Conservation (phyloP, 148 eudicot genomes). For the Pouteria glomerata region DNA sequence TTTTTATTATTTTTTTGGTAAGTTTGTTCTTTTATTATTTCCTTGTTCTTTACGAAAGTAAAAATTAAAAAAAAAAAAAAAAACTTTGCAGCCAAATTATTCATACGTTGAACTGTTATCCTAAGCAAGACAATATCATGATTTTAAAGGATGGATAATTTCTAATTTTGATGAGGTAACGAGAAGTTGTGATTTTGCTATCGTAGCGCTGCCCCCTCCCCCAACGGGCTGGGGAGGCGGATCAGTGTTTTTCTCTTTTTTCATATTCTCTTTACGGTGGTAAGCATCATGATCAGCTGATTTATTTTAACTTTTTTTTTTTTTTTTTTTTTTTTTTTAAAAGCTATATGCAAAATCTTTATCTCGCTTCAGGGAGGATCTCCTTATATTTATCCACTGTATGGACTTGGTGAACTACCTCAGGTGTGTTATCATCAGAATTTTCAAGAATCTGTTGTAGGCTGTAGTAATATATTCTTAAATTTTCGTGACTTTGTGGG, state of each 20-base stretch:
- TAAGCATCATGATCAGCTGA: neutral
- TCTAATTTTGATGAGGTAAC: neutral
- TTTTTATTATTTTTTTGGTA: neutral
- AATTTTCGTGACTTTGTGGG: neutral
- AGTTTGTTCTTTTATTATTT: neutral
- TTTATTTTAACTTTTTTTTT: neutral
- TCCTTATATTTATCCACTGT: slow-evolving; percentile 91
- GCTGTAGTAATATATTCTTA: slow-evolving; percentile 2
- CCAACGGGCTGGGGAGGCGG: too few species aligned
- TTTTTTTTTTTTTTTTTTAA: slow-evolving; percentile 9
- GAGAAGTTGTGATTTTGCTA: too few species aligned
- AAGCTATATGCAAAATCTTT: slow-evolving; percentile 44
- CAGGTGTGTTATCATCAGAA: slow-evolving; percentile 5
- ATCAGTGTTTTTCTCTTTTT: slow-evolving; percentile 2
- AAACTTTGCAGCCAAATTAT: neutral
- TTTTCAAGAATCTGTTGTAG: neutral
- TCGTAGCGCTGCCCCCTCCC: too few species aligned
- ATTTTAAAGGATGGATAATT: neutral
- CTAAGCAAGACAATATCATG: neutral
- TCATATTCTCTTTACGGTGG: neutral
- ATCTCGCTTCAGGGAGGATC: slow-evolving; percentile 83
- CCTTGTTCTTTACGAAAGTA: neutral
- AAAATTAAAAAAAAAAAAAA: neutral
- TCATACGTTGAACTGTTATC: neutral
- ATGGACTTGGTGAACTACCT: slow-evolving; percentile 65